phyloP scores from a whole-genome alignment of 768 basidiomycete genomes.

The Boletus vinaceobasis region DNA sequence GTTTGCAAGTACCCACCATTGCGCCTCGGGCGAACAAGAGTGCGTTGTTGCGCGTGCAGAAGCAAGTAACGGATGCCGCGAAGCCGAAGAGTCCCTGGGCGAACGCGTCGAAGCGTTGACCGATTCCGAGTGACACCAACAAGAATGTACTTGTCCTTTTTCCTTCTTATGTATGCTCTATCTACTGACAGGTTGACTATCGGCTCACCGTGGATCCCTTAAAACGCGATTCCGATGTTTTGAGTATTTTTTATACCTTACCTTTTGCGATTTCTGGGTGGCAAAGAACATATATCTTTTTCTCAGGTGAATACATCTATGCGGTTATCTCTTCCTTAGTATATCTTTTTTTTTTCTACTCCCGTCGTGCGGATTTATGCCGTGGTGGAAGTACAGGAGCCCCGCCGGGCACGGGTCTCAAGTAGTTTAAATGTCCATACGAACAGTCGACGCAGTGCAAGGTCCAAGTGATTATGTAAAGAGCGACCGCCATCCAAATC shows the following conservation, averaged over 20 bases:
- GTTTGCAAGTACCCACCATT: constrained; percentile 58
- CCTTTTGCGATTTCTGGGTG: constrained; percentile 19
- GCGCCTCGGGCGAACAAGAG: constrained; percentile 71
- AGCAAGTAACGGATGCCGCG: constrained; percentile 43
- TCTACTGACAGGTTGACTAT: constrained; percentile 12
- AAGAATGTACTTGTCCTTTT: not conserved
- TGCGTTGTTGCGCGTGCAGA: constrained; percentile 66
- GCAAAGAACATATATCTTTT: constrained; percentile 4
- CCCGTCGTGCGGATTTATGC: constrained; percentile 9
- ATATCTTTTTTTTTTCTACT: constrained; percentile 4
- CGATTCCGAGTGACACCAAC: not conserved
- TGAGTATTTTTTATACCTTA: constrained; percentile 2
- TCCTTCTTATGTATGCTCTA: constrained; percentile 15
- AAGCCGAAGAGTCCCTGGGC: constrained; percentile 34
- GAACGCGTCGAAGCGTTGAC: constrained; percentile 28
- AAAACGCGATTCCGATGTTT: constrained; percentile 19
- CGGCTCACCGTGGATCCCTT: constrained; percentile 7
- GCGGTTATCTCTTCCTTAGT: constrained; percentile 7
- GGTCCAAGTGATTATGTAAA: too few species aligned
- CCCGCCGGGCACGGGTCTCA: constrained; percentile 16
- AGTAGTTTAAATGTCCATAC: constrained; percentile 1
- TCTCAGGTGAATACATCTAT: constrained; percentile 9
- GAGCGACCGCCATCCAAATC: too few species aligned
- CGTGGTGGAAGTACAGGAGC: constrained; percentile 1
- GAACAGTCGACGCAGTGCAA: too few species aligned